A percentile compares a stretch with the other conserved stretches of the same genome.
phyloP scores from a whole-genome alignment of 2,329 filamentous ascomycete species.

The Talaromyces sp. region DNA sequence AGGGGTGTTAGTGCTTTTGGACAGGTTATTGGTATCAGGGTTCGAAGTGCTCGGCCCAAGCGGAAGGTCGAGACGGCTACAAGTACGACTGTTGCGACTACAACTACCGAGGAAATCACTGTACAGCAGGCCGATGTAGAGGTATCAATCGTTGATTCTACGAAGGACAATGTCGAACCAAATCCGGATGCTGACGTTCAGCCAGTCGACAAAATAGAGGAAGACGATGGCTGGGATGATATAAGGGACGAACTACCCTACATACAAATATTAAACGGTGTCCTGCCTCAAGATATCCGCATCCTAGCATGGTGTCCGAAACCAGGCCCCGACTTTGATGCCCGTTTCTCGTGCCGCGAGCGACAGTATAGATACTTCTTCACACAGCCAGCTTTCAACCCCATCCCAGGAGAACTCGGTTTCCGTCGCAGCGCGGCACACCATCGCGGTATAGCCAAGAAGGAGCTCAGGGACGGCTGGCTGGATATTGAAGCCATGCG shows the following conservation, averaged over 20 bases:
- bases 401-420: conserved; percentile 58
- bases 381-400: conserved; percentile 83
- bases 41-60: conserved; percentile 74
- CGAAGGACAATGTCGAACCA: conserved; percentile 8
- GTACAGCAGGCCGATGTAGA: conserved; percentile 22
- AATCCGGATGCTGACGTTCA: conserved; percentile 32
- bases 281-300: conserved; percentile 85
- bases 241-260: conserved; percentile 82
- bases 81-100: conserved; percentile 14
- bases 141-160: conserved; percentile 21
- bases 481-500: conserved; percentile 87
- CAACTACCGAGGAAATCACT: conserved; percentile 19
- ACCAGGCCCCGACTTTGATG: conserved; percentile 77
- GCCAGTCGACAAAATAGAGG: neutral
- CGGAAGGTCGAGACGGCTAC: conserved; percentile 26
- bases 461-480: conserved; percentile 64
- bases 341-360: conserved; percentile 88
- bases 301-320: conserved; percentile 89
- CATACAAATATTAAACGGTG: conserved; percentile 75
- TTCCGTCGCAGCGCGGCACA: conserved; percentile 38
- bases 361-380: conserved; percentile 96
- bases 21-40: conserved; percentile 81
- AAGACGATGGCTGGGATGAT: conserved; percentile 56
- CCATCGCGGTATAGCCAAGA: conserved; percentile 25
- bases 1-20: conserved; percentile 94